phyloP scores from a whole-genome alignment of 139 green algal genomes.

The Chlamydomonas schloesseri region DNA sequence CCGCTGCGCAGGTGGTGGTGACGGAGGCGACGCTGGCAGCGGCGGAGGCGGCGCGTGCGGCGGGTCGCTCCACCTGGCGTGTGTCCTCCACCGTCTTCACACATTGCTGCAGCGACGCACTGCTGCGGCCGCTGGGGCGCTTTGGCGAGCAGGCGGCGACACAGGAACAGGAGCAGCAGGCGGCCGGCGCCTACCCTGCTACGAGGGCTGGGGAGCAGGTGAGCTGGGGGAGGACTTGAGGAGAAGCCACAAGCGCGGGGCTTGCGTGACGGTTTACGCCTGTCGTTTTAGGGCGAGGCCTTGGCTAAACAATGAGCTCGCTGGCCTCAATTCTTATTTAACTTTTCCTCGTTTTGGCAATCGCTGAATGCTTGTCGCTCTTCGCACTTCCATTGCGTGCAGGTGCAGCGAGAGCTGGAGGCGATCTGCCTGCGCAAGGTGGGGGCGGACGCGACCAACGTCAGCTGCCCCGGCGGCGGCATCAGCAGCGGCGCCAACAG shows the following conservation, averaged over 20 bases:
- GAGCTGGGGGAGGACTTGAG: no score
- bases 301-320: no score
- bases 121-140: conserved; percentile 42
- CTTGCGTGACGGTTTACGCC: no score
- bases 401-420: conserved; percentile 47
- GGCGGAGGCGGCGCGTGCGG: conserved; percentile 56
- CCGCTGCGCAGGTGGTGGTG: conserved; percentile 85
- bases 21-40: conserved; percentile 76
- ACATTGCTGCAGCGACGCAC: conserved; percentile 57
- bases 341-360: no score
- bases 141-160: not conserved
- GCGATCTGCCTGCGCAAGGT: conserved; percentile 41
- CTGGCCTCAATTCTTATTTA: no score
- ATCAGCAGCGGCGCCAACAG: no score
- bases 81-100: conserved; percentile 92
- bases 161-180: no score
- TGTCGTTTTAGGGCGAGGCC: no score
- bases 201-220: conserved; percentile 43
- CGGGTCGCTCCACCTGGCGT: conserved; percentile 82
- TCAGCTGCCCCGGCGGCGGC: no score
- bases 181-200: not conserved
- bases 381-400: not conserved
- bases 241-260: no score
- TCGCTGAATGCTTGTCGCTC: no score
- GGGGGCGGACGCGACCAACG: no score